Evolutionary conservation across 306 rosid genomes (phyloP).

Genomic region (Cucumis sativus): DNA sequence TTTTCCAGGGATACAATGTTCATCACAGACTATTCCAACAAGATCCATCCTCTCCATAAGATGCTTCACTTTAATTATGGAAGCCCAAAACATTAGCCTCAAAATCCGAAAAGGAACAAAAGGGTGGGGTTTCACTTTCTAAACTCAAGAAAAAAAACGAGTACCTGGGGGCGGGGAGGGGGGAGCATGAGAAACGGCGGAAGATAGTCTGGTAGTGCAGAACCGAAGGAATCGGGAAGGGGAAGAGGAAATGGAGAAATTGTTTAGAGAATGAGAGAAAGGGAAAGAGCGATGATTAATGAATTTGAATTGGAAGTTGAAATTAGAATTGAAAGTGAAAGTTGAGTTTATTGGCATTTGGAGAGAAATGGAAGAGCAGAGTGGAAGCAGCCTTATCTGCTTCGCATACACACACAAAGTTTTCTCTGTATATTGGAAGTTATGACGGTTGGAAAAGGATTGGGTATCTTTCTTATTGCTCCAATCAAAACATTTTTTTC

Average conservation of each 20-base stretch:
- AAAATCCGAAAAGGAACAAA: constrained; percentile 18
- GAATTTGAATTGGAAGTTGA: background rate
- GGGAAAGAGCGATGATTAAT: background rate
- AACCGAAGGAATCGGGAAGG: background rate
- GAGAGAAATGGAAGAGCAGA: background rate
- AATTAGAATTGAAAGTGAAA: background rate
- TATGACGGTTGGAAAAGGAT: background rate
- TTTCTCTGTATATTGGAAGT: background rate
- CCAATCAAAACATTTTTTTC: too few species aligned
- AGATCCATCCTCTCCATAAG: constrained; percentile 57
- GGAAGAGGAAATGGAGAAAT: background rate
- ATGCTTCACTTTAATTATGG: constrained; percentile 20
- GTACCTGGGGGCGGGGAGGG: constrained; percentile 2
- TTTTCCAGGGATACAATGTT: constrained; percentile 47
- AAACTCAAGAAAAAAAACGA: background rate
- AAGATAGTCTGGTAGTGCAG: background rate
- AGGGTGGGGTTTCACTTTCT: background rate
- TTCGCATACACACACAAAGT: background rate
- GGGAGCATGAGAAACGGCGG: background rate
- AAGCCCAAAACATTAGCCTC: constrained; percentile 17
- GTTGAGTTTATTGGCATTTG: background rate
- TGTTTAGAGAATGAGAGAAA: background rate
- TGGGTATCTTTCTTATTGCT: background rate
- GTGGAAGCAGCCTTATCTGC: background rate
- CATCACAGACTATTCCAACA: constrained; percentile 41